Conservation (phyloP, 2,329 filamentous ascomycete genomes). For the Chlorencoelia australis region DNA sequence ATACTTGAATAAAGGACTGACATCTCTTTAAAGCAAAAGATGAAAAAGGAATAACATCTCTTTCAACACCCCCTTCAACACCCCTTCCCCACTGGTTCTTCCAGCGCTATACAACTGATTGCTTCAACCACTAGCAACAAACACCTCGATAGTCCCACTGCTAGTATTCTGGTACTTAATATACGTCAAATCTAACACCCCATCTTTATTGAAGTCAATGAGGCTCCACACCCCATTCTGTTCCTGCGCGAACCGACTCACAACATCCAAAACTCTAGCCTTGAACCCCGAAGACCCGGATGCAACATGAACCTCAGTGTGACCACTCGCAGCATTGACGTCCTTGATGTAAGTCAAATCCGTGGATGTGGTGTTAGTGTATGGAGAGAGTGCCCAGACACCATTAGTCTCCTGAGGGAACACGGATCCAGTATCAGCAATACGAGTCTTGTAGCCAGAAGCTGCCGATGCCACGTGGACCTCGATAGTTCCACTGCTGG, state of each 20-base stretch:
- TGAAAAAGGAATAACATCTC: too few relatives aligned
- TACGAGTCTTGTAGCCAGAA: neutral
- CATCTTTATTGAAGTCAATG: slow-evolving; percentile 6
- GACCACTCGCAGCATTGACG: neutral
- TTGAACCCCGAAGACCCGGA: neutral
- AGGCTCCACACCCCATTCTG: slow-evolving; percentile 3
- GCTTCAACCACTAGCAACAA: slow-evolving; percentile 6
- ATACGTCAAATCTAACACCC: slow-evolving; percentile 5
- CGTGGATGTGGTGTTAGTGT: neutral
- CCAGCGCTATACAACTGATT: too few relatives aligned
- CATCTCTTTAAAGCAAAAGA: too few relatives aligned
- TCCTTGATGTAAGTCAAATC: slow-evolving; percentile 7
- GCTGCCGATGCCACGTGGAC: slow-evolving; percentile 3
- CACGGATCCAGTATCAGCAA: slow-evolving; percentile 1
- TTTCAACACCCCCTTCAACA: neutral
- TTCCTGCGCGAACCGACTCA: slow-evolving; percentile 3
- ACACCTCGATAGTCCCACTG: slow-evolving; percentile 4
- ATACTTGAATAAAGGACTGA: too few relatives aligned
- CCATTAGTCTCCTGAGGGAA: slow-evolving; percentile 3
- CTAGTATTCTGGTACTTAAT: slow-evolving; percentile 6
- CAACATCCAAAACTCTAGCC: slow-evolving; percentile 1
- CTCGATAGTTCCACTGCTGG: slow-evolving; percentile 1
- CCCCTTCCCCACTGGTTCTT: too few relatives aligned
- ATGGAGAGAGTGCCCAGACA: slow-evolving; percentile 2
- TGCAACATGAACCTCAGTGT: slow-evolving; percentile 4